Conservation (phyloP, 1,284 basidiomycete genomes). For the Xerocomus minutiporus region DNA sequence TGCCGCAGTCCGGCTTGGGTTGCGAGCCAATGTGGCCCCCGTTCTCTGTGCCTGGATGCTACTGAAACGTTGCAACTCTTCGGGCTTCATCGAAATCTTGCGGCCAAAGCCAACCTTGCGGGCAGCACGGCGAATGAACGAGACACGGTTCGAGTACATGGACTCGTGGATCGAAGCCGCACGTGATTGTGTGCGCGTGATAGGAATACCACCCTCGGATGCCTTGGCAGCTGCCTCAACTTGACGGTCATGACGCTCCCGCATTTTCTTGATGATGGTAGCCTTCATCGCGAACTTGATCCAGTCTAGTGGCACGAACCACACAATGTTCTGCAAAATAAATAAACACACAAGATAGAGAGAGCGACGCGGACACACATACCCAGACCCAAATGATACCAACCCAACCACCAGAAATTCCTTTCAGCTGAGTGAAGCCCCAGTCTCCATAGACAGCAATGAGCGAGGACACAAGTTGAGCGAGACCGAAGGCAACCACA, state of each 20-base stretch:
- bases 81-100: constrained; percentile 75
- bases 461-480: constrained; percentile 92
- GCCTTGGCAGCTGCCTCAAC: constrained; percentile 38
- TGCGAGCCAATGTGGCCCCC: constrained; percentile 71
- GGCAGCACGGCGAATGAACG: constrained; percentile 81
- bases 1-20: constrained; percentile 60
- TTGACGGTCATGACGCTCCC: constrained; percentile 53
- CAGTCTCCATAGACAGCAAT: constrained; percentile 91
- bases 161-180: constrained; percentile 90
- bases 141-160: constrained; percentile 89
- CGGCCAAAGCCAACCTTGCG: constrained; percentile 83
- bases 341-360: background rate
- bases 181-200: constrained; percentile 83
- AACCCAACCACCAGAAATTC: constrained; percentile 89
- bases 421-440: constrained; percentile 80
- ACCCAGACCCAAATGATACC: constrained; percentile 97
- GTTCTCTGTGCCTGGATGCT: constrained; percentile 78
- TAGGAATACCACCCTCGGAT: constrained; percentile 62
- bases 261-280: constrained; percentile 82
- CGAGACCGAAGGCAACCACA: constrained; percentile 85
- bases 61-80: constrained; percentile 80
- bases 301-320: constrained; percentile 92
- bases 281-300: constrained; percentile 97
- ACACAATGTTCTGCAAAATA: constrained; percentile 72
- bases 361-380: constrained; percentile 29